Base-by-base conservation (phyloP, 371 early-diverging fungal genomes). In the Mortierella sp. region DNA sequence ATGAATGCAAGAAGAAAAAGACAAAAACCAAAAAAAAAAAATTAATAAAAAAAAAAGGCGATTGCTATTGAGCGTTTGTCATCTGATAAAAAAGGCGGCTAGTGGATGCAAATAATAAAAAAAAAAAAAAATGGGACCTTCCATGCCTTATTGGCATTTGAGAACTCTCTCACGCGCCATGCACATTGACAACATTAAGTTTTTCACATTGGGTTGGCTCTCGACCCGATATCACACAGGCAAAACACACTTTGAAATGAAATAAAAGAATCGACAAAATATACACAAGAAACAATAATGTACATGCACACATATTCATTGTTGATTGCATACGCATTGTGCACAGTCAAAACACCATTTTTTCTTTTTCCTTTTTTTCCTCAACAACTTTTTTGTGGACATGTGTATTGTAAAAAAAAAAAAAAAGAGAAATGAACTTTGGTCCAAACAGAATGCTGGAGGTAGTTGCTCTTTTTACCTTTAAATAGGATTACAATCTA, bases 31-130 rank as follows among this genome's bases (percentile, higher is more conserved):
- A 56, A 19, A 17, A 56, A 32, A 13, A 34, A 23, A 56, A n/a
- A 26, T 17, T 58, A 26, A 51, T 34, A 51, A 60, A 43, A 13
- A 3, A 68, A 29, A 19, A 45, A 28, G 42, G 59, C 45, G 43
- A 26, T 23, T 51, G 26, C 9, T 51, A 66, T 55, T 55, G 57
- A 28, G 47, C 40, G 42, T 59, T 59, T 12, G 60, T 59, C 60
- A 59, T 59, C 42, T 37, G 60, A 59, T 59, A 35, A 29, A 26
- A 51, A 51, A 26, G 28, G 13, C 22, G 13, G 8, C 22, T 26
- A 28, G 23, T 26, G 26, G 28, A 49, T 31, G 23, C 12, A 40
- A 66, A 43, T 32, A 59, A 67, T 23, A 42, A 34, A 56, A 43
- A 57, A 43, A 2, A 42, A 47, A 42, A 22, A 56, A 40, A 40